Evolutionary conservation across 208 protist species (phyloP).

Genomic region (Acanthamoeba sp.): DNA sequence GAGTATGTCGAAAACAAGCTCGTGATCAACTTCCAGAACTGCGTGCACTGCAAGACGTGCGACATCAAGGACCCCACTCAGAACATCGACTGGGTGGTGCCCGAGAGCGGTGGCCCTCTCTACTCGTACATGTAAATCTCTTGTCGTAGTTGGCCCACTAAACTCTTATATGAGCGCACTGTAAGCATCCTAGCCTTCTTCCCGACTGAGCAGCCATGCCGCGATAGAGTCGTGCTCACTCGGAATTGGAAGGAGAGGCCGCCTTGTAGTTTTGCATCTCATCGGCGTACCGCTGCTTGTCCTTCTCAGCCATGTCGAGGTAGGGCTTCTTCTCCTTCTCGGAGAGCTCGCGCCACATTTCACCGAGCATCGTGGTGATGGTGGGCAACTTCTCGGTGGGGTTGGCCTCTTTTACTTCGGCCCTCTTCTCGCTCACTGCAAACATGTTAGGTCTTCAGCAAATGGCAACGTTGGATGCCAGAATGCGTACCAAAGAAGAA

Average conservation of each 20-base stretch:
- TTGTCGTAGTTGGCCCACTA: conserved; percentile 88
- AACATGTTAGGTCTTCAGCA: neutral
- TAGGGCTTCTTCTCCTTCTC: neutral
- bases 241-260: neutral
- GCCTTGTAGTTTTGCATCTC: neutral
- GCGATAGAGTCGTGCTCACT: too few species aligned
- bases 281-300: neutral
- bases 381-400: neutral
- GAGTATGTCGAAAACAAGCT: conserved; percentile 93
- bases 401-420: neutral
- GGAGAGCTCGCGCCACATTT: neutral
- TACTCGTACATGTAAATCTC: conserved; percentile 68
- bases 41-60: conserved; percentile 99
- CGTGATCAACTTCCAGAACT: conserved; percentile 98
- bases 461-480: neutral
- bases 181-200: too few species aligned
- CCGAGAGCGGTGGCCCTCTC: conserved; percentile 92
- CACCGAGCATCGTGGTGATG: neutral
- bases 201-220: too few species aligned
- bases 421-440: neutral
- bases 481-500: neutral
- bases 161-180: conserved; percentile 45
- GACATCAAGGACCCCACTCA: conserved; percentile 98
- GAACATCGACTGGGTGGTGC: conserved; percentile 98
- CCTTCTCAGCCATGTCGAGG: neutral